Evolutionary conservation across 805 yeast species (phyloP).

Genomic region (Isabelozyma pseudorhagii): DNA sequence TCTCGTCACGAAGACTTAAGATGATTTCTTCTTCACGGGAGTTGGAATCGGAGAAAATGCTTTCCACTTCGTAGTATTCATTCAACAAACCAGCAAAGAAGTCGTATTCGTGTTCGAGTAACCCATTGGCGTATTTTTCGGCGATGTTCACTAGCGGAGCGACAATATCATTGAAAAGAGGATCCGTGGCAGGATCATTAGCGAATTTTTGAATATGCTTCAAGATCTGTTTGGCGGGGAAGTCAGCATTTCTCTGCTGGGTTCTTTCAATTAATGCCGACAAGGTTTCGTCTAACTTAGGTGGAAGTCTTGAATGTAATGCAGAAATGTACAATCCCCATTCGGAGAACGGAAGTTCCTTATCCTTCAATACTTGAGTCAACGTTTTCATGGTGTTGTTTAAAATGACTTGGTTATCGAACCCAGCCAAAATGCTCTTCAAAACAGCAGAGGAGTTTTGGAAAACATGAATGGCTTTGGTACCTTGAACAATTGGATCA

Average conservation of each 20-base stretch:
- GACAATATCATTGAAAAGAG: constrained; percentile 50
- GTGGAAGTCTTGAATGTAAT: constrained; percentile 84
- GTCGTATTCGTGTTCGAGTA: constrained; percentile 77
- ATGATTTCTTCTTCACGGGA: constrained; percentile 87
- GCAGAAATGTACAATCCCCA: constrained; percentile 88
- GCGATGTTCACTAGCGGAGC: constrained; percentile 77
- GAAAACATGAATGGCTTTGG: constrained; percentile 78
- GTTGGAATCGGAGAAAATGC: constrained; percentile 70
- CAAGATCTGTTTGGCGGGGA: constrained; percentile 86
- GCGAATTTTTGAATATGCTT: constrained; percentile 65
- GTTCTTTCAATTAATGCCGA: constrained; percentile 65
- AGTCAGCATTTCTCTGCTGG: constrained; percentile 65
- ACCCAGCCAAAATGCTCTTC: constrained; percentile 81
- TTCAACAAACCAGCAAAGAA: constrained; percentile 68
- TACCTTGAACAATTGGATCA: constrained; percentile 75
- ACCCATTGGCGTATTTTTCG: constrained; percentile 65
- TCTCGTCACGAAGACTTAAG: constrained; percentile 81
- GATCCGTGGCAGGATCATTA: constrained; percentile 49
- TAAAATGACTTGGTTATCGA: constrained; percentile 94
- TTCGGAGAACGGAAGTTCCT: constrained; percentile 86
- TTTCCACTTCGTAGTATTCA: constrained; percentile 76
- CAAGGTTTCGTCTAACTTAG: constrained; percentile 67
- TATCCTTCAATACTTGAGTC: constrained; percentile 70
- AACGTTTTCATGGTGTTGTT: constrained; percentile 72
- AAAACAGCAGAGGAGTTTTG: constrained; percentile 56